These are phyloP conservation scores for Entelexis sorbosivorans DNA, from an alignment of 1,139 yeast species.

Conservation along the genomic window DNA sequence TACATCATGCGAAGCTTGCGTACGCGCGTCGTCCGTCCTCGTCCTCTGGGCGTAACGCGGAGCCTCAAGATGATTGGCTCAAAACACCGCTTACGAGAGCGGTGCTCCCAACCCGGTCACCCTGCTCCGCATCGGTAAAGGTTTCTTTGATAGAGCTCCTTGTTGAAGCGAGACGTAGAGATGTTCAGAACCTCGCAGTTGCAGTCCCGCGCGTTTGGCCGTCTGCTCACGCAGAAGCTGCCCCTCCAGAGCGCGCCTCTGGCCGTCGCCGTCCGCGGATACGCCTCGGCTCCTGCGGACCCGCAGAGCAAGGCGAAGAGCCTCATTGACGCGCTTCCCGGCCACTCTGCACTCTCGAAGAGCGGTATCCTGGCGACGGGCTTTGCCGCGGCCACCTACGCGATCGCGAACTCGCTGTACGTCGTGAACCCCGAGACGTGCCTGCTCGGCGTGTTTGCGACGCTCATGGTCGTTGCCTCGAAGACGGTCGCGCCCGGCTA, in stretches of 20 bases:
- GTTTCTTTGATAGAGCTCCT: constrained; percentile 7
- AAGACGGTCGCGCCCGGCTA: constrained; percentile 90
- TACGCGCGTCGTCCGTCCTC: neutral
- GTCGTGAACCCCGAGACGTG: constrained; percentile 91
- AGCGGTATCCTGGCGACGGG: constrained; percentile 92
- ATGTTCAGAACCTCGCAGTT: constrained; percentile 15
- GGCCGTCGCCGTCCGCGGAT: constrained; percentile 23
- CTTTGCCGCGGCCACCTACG: constrained; percentile 88
- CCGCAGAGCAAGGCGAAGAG: constrained; percentile 52
- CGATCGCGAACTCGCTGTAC: constrained; percentile 84
- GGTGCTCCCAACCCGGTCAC: neutral
- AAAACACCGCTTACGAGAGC: constrained; percentile 1
- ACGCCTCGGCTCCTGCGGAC: constrained; percentile 40
- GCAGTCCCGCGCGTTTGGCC: constrained; percentile 19
- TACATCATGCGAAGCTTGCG: neutral
- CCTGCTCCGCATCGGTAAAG: constrained; percentile 5
- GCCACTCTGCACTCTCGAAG: constrained; percentile 76
- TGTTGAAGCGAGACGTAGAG: neutral
- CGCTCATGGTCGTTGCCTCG: constrained; percentile 63
- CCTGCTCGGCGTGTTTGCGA: constrained; percentile 66
- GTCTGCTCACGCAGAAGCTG: constrained; percentile 8
- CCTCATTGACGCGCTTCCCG: constrained; percentile 86
- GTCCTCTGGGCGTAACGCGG: neutral
- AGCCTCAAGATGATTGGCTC: constrained; percentile 1
- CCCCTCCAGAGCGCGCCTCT: constrained; percentile 9